Base-by-base conservation (phyloP, 495 filamentous ascomycete genomes). In the Hypomontagnella monticulosa region DNA sequence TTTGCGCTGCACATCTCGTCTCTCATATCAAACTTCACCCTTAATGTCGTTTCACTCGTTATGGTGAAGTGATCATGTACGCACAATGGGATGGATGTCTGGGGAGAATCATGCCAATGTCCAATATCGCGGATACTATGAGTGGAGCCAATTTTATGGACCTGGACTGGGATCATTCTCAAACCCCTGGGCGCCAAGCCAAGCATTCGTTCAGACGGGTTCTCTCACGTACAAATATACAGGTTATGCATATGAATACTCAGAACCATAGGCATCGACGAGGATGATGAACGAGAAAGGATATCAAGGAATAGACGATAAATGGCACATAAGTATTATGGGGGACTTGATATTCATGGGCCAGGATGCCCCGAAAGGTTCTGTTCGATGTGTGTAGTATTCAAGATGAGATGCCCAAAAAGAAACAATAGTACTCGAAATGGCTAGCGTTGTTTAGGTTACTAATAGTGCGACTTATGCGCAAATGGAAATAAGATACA, bases 161-260 rank as follows among this genome's bases (percentile, higher is more conserved):
- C 33, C 57, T n/a, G 6, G 16, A 44, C 61, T 23, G 30, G 66
- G 61, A 44, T 51, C 12, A 23, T 32, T 61, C 32, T 34, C n/a
- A 46, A 30, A 46, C 57, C 61, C 62, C 61, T 65, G 56, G 37
- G 48, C 34, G 66, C 61, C 66, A 70, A 70, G 66, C 16, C 56
- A 59, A 57, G 54, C 42, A 63, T 12, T 55, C 6, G 49, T 34
- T 58, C 59, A 44, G 59, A 59, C 48, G 48, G 53, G 64, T 58
- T 14, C 61, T 15, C 14, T 42, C 12, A 42, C 9, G n/a, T 38
- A 52, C 49, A 14, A 38, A 19, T 52, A 52, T 27, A 3, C 6
- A 6, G 23, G 23, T 27, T 27, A 27, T 27, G 23, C 23, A 27
- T 27, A 27, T 27, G 23, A 27, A 27, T 27, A 27, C 6, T 27